A percentile compares a stretch with the other conserved stretches of the same genome.
Conservation (phyloP, 75 land plant genomes). For the Cupressus sempervirens region DNA sequence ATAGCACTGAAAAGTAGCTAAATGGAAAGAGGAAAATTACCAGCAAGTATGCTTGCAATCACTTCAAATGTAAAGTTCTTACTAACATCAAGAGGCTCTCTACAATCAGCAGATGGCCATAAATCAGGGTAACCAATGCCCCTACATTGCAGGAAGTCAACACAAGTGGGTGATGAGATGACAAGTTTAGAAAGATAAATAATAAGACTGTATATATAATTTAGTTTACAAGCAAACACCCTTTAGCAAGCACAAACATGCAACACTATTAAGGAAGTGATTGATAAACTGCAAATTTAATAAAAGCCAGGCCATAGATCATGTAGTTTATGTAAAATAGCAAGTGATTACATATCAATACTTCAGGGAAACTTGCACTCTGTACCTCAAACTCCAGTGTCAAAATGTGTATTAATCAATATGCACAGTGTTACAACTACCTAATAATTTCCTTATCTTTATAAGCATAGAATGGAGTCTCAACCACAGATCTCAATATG, state of each 20-base stretch:
- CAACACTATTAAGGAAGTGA: neutral
- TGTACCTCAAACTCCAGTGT: neutral
- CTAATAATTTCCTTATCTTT: neutral
- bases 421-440: neutral
- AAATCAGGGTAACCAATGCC: constrained; percentile 89
- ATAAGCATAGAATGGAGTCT: neutral
- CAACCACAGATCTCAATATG: neutral
- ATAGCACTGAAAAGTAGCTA: neutral
- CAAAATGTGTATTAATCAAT: neutral
- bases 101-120: constrained; percentile 79
- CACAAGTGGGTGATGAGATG: neutral
- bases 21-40: constrained; percentile 24
- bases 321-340: neutral
- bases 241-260: neutral
- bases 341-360: neutral
- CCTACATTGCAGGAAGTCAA: constrained; percentile 35
- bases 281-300: neutral
- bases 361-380: neutral
- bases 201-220: neutral
- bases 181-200: neutral
- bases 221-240: neutral
- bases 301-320: neutral
- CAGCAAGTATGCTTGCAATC: constrained; percentile 68
- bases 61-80: constrained; percentile 84
- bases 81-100: constrained; percentile 89